Base-by-base conservation (phyloP, 345 rosid species). In the Laguncularia racemosa region DNA sequence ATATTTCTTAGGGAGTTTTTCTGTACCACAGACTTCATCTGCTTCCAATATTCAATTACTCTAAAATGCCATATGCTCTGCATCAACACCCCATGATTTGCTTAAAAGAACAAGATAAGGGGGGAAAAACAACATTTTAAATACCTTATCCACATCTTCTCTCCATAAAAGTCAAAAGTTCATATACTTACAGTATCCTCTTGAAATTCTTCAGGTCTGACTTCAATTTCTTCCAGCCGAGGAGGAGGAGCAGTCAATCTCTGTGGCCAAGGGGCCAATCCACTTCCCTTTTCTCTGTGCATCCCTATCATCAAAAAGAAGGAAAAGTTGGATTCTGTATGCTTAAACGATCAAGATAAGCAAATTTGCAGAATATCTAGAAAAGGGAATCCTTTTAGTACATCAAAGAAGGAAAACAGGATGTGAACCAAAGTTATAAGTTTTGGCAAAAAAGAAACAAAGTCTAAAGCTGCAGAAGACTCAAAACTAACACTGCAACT, bases 21-120 rank as follows among this genome's bases (percentile, higher is more conserved):
- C 65, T 77, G 82, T n/a, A 83, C 71, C 76, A 89, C 73, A 61
- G 86, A 71, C 80, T 83, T 93, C 83, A 89, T 76, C 73, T 86
- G 88, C 67, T 86, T 87, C 96, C 88, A 93, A 73, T 93, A 93
- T 67, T 87, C 97, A 14, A 48, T 65, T 68, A 85, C 90, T 73
- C 97, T 83, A 73, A 70, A 73, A 60, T 76, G 84, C 99, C 99
- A 93, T 72, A 81, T 75, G 59, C 58, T 80, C 99, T 93, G 81
- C 78, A 80, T 49, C 59, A 20, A 59, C 12, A 23, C 59, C 44
- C 44, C 16, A 48, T 16, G 52, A 46, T 52, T 45, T 56, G 59
- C 62, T 17, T 47, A 58, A 40, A 63, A 16, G 52, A 26, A 23
- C 16, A 38, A 54, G 49, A 53, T 2, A 9, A 56, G 12, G 55